Base-by-base conservation (phyloP, 116 monocot species). In the Trichopus zeylanicus region DNA sequence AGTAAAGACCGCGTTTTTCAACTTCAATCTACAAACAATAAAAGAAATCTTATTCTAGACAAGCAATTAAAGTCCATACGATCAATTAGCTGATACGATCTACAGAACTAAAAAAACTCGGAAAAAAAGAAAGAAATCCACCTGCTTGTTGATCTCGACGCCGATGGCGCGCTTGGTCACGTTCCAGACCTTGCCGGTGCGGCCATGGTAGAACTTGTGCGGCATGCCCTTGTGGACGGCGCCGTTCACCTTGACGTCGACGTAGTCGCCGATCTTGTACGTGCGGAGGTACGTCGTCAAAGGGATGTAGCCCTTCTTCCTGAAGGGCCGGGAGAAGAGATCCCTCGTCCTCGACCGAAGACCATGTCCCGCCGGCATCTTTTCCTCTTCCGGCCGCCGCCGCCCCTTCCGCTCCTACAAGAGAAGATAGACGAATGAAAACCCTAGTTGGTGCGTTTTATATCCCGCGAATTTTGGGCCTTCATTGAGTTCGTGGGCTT, bases 261-360 rank as follows among this genome's bases (percentile, higher is more conserved):
- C 71, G 27, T 51, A 63, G 16, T 71, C 71, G 8, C 71, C 63
- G 28, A 63, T 49, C 56, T 62, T 59, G 60, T 31, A 73, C 0
- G 60, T 66, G 35, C 60, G 49, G 6, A 73, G 60, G 46, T 66
- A 73, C 12, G 66, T 66, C 16, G 75, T 70, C 20, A 76, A 38
- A 23, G 75, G 65, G 29, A 76, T 56, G 59, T 65, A 76, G 1
- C 75, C 70, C 60, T 76, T 76, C 75, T 76, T 76, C 65, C 75
- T 70, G 65, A 76, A 76, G 0, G 75, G 65, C 60, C 75, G 53
- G 4, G 75, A 35, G 47, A 76, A 75, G 29, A 70, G 65, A 26
- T 76, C 75, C 53, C 75, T 64, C 10, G 75, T 76, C 46, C 70
- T 69, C 32, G 70, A 64, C 53, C 75, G 69, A 12, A 70, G 28